A percentile compares a stretch with the other conserved stretches of the same genome.
phyloP scores from a whole-genome alignment of 1,284 basidiomycete genomes.

The Amylostereum areolatum region DNA sequence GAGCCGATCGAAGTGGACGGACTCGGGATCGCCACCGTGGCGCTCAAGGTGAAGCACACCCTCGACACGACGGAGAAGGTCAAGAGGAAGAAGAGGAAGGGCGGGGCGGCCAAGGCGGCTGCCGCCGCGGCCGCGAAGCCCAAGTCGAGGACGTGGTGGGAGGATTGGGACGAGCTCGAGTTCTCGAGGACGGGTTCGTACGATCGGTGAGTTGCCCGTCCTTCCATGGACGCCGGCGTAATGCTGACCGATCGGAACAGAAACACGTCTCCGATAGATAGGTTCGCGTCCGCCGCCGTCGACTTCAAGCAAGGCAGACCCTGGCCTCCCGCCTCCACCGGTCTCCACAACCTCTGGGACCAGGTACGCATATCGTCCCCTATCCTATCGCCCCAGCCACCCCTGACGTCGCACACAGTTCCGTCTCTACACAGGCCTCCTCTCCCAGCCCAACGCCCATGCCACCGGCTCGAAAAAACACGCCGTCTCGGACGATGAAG shows the following conservation, averaged over 20 bases:
- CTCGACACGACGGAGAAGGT: conserved; percentile 39
- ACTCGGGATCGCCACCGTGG: conserved; percentile 57
- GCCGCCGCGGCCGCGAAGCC: conserved; percentile 17
- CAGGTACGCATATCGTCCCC: conserved; percentile 33
- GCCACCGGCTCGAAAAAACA: too few species aligned
- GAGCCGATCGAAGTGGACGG: conserved; percentile 48
- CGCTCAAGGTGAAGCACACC: conserved; percentile 44
- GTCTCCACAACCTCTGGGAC: conserved; percentile 52
- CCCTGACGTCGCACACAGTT: conserved; percentile 32
- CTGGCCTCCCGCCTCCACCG: conserved; percentile 40
- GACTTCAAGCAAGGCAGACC: conserved; percentile 51
- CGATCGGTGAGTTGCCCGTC: conserved; percentile 37
- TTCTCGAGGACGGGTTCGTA: conserved; percentile 26
- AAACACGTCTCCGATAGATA: conserved; percentile 36
- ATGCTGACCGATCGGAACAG: conserved; percentile 22
- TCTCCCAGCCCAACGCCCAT: conserved; percentile 26
- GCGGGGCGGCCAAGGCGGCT: conserved; percentile 12
- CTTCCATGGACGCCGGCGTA: not conserved
- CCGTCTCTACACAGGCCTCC: conserved; percentile 46
- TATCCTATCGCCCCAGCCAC: not conserved
- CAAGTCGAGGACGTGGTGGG: conserved; percentile 47
- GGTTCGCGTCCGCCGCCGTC: conserved; percentile 46
- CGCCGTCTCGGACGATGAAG: conserved; percentile 22
- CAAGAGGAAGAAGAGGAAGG: conserved; percentile 25
- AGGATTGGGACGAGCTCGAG: conserved; percentile 59